Percentiles rank a stretch among this genome's conserved stretches.
Evolutionary conservation across 2,329 filamentous ascomycete species (phyloP).

Genomic region (Endothia cerciana): DNA sequence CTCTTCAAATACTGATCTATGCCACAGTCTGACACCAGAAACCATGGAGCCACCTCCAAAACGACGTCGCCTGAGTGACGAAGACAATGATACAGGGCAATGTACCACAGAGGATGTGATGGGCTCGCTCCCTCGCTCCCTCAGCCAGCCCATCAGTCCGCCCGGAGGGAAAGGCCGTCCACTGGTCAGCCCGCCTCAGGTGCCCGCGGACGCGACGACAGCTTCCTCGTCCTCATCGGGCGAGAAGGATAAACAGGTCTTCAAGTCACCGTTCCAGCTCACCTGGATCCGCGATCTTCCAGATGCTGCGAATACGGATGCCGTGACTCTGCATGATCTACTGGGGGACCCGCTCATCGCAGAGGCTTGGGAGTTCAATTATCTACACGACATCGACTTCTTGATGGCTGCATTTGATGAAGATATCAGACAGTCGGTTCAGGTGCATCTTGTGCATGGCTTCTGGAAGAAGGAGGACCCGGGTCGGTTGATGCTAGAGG

Average conservation of each 20-base stretch:
- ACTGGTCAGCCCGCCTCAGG: constrained; percentile 11
- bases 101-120: neutral
- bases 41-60: constrained; percentile 26
- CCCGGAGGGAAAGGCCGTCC: constrained; percentile 41
- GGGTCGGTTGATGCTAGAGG: constrained; percentile 60
- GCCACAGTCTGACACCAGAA: neutral
- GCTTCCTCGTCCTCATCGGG: neutral
- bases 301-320: constrained; percentile 62
- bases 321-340: constrained; percentile 68
- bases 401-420: constrained; percentile 58
- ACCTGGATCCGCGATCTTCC: constrained; percentile 70
- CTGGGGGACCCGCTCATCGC: constrained; percentile 75
- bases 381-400: constrained; percentile 62
- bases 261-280: constrained; percentile 71
- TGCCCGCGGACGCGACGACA: neutral
- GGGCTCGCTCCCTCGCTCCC: constrained; percentile 35
- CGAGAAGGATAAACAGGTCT: constrained; percentile 19
- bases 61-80: constrained; percentile 16
- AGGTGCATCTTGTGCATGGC: constrained; percentile 62
- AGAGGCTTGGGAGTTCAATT: constrained; percentile 75
- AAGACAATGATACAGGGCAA: neutral
- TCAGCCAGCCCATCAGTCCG: constrained; percentile 50
- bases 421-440: constrained; percentile 52
- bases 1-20: neutral
- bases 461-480: constrained; percentile 70